These are phyloP conservation scores for Fusarium dlaminii DNA, from an alignment of 2,329 filamentous ascomycete species.

Conservation along the genomic window DNA sequence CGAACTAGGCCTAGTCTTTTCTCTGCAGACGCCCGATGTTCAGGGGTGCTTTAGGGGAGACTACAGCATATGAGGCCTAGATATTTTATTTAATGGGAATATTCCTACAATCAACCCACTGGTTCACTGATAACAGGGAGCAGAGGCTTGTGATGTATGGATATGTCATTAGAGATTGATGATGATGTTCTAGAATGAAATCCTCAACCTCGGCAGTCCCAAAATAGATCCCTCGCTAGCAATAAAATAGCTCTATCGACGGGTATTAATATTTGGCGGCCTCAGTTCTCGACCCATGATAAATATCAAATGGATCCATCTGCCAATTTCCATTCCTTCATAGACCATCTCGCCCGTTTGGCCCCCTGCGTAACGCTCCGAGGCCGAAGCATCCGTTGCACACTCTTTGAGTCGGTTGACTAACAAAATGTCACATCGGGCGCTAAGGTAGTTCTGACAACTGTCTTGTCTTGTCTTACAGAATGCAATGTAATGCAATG, in stretches of 20 bases:
- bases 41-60: conserved; percentile 12
- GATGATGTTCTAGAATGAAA: background rate
- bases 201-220: background rate
- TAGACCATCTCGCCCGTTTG: background rate
- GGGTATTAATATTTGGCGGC: background rate
- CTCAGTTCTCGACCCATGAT: conserved; percentile 9
- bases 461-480: background rate
- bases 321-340: conserved; percentile 5
- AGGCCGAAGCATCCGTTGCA: conserved; percentile 5
- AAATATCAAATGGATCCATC: conserved; percentile 7
- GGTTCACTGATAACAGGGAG: background rate
- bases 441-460: background rate
- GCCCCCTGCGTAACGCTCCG: background rate
- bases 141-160: background rate
- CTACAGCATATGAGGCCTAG: conserved; percentile 19
- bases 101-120: background rate
- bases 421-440: background rate
- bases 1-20: conserved; percentile 18
- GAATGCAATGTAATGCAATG: background rate
- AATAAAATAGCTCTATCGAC: background rate
- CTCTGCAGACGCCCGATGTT: background rate
- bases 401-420: background rate
- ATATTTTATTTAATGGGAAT: background rate
- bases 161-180: background rate
- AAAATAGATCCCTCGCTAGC: background rate